Evolutionary conservation across 148 eudicot genomes (phyloP), one percentile per base, ranked within the genome.

Genomic region (Silene uniflora): DNA sequence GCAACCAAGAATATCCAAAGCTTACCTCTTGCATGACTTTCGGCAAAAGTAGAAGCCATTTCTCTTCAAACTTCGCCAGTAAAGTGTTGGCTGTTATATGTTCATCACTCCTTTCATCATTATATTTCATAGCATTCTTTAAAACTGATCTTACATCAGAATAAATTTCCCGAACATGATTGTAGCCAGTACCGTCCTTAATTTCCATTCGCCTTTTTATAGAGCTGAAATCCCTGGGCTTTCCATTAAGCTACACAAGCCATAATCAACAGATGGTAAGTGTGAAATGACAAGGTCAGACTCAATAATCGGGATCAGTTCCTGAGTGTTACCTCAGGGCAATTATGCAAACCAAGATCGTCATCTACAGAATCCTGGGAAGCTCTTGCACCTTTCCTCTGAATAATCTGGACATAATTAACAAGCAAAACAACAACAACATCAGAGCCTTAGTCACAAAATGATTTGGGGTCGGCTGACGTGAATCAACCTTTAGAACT

Each of bases 11-110:
- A 42, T 19, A 22, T 55, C 76, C 60, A 24, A 24, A 68, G 25
- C 46, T 54, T 68, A 92, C 97, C 98, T 92, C 98, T 79, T 90
- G 91, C 74, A 72, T 83, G 75, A 92, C 92, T 81, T 85, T 87
- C 9, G 93, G 98, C 81, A 89, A 79, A 77, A 92, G 79, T 49
- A 76, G 87, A 32, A 81, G 85, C 98, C 98, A 92, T 80, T 90
- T 92, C 78, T 86, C 91, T 80, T 90, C 96, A 84, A 92, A 90
- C 72, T 87, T 92, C n/a, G 66, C 92, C 81, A 84, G 69, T 76
- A 92, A 62, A 22, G 83, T 71, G 75, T 84, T 88, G 27, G 96
- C 96, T 86, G 85, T 89, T 14, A 76, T 61, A 79, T 92, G 87
- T 62, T 86, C 84, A 78, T 87, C 86, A 78, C 89, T 81, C 77